These are phyloP conservation scores for Immersiella caudata DNA, from an alignment of 495 filamentous ascomycete species.

Conservation along the genomic window DNA sequence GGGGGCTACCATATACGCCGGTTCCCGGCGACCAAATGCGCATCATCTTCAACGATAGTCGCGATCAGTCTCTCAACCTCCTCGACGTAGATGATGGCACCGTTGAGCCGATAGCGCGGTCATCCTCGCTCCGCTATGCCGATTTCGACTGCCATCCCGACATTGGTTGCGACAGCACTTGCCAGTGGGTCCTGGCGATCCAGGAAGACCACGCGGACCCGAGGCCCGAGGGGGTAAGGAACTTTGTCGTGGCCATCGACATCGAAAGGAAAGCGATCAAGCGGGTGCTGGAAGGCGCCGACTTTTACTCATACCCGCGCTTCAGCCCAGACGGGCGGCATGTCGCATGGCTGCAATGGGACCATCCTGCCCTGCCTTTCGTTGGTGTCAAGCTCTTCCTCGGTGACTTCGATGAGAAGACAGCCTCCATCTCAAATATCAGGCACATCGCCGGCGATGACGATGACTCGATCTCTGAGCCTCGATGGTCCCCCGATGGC, in stretches of 20 bases:
- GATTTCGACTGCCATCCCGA: constrained; percentile 44
- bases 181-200: constrained; percentile 46
- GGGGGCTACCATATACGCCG: constrained; percentile 39
- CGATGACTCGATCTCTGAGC: constrained; percentile 46
- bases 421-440: constrained; percentile 2
- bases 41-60: constrained; percentile 48
- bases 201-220: constrained; percentile 47
- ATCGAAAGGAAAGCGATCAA: constrained; percentile 26
- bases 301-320: constrained; percentile 54
- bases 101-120: constrained; percentile 31
- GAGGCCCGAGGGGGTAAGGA: constrained; percentile 34
- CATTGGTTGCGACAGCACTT: constrained; percentile 1
- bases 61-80: constrained; percentile 41
- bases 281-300: constrained; percentile 40
- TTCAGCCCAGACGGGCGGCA: constrained; percentile 48
- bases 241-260: constrained; percentile 44
- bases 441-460: constrained; percentile 36
- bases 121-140: constrained; percentile 41
- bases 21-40: constrained; percentile 34
- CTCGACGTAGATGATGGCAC: constrained; percentile 37
- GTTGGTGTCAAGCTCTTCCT: constrained; percentile 46
- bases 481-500: constrained; percentile 49
- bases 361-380: constrained; percentile 56
- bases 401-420: constrained; percentile 32
- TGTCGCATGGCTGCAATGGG: constrained; percentile 55